Conservation (phyloP, 257 asterid genomes). For the Linaria vulgaris region DNA sequence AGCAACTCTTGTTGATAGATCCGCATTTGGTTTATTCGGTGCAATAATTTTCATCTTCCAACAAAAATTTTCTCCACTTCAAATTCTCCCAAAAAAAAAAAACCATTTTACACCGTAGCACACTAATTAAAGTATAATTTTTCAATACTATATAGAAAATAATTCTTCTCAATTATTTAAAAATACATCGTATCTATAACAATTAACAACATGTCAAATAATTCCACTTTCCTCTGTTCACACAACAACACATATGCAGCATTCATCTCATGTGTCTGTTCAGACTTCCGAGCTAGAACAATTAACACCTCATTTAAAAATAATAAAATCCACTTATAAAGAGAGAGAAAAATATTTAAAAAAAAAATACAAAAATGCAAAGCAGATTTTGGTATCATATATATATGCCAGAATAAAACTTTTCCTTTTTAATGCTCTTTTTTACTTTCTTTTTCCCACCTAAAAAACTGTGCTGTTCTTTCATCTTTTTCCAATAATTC, state of each 20-base stretch:
- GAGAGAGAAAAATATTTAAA: background rate
- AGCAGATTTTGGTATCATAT: slow-evolving; percentile 39
- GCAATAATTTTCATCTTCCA: slow-evolving; percentile 17
- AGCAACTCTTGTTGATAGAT: too few relatives aligned
- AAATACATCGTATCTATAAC: too few relatives aligned
- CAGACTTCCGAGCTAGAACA: slow-evolving; percentile 8
- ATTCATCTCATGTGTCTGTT: too few relatives aligned
- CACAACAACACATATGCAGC: background rate
- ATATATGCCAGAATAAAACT: slow-evolving; percentile 44
- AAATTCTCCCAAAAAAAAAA: too few relatives aligned
- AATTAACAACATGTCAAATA: too few relatives aligned
- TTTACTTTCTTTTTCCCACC: slow-evolving; percentile 34
- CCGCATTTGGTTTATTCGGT: too few relatives aligned
- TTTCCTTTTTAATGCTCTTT: slow-evolving; percentile 56
- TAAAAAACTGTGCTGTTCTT: slow-evolving; percentile 27
- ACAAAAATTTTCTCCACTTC: background rate
- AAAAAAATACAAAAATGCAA: slow-evolving; percentile 22
- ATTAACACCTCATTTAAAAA: background rate
- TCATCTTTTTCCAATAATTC: slow-evolving; percentile 46
- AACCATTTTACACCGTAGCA: too few relatives aligned
- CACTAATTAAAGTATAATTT: too few relatives aligned
- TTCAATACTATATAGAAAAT: too few relatives aligned
- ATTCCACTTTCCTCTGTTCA: background rate
- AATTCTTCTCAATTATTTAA: too few relatives aligned
- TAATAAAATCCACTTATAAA: background rate